A percentile compares a stretch with the other conserved stretches of the same genome.
phyloP scores from a whole-genome alignment of 495 filamentous ascomycete genomes.

The Neurospora tetrasperma region DNA sequence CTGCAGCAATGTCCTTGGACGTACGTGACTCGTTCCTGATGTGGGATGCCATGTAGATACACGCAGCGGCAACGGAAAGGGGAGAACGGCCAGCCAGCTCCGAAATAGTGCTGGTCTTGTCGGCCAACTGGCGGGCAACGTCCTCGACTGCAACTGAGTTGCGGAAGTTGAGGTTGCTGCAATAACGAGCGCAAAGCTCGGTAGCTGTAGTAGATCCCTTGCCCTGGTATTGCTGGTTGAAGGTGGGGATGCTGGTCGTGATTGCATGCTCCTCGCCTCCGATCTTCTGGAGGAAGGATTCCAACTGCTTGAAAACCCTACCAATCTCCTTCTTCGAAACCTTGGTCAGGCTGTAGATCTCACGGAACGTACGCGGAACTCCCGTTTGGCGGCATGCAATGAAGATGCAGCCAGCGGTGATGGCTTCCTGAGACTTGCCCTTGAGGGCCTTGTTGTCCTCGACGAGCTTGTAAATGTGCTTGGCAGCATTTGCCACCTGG shows the following conservation, averaged over 20 bases:
- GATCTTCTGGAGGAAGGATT: conserved; percentile 66
- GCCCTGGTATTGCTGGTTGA: conserved; percentile 52
- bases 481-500: conserved; percentile 73
- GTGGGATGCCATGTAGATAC: conserved; percentile 88
- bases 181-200: conserved; percentile 82
- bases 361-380: conserved; percentile 81
- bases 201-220: conserved; percentile 72
- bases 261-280: conserved; percentile 28
- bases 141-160: conserved; percentile 57
- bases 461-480: conserved; percentile 87
- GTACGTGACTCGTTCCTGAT: conserved; percentile 67
- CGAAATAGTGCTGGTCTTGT: conserved; percentile 58
- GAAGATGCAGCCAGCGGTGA: conserved; percentile 94
- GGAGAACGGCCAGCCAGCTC: conserved; percentile 88
- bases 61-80: conserved; percentile 85
- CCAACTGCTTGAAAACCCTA: conserved; percentile 82
- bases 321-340: conserved; percentile 97
- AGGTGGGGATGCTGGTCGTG: conserved; percentile 15
- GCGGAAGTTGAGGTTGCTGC: conserved; percentile 59
- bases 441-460: conserved; percentile 89
- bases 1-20: conserved; percentile 71
- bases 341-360: conserved; percentile 85
- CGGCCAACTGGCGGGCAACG: conserved; percentile 62
- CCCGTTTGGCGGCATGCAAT: conserved; percentile 87
- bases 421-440: conserved; percentile 86